Percentiles rank a stretch among this genome's conserved stretches.
Evolutionary conservation across 768 basidiomycete genomes (phyloP).

Genomic region (Lyophyllum semitale): DNA sequence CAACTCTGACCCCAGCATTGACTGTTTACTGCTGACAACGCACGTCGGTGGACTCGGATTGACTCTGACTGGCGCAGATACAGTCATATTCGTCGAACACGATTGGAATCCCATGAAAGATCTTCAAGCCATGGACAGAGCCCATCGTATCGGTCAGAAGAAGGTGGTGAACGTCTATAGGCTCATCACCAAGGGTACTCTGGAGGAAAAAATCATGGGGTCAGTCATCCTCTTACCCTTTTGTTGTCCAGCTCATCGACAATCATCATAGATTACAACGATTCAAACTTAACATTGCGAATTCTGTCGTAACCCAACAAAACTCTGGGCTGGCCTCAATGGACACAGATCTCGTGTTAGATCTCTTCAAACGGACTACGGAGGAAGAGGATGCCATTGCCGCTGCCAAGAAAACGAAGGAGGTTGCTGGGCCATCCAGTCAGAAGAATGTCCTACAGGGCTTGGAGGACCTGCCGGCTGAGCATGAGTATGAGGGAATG

Average conservation of each 20-base stretch:
- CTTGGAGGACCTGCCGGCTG: conserved; percentile 87
- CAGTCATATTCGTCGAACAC: conserved; percentile 98
- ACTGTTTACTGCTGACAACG: conserved; percentile 92
- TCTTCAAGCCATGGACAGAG: conserved; percentile 98
- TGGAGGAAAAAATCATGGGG: conserved; percentile 99
- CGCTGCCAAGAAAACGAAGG: conserved; percentile 55
- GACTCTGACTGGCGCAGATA: conserved; percentile 97
- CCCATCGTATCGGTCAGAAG: conserved; percentile 97
- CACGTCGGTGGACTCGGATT: conserved; percentile 96
- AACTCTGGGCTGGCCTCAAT: conserved; percentile 92
- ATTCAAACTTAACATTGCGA: conserved; percentile 98
- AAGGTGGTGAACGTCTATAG: conserved; percentile 99
- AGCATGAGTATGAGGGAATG: conserved; percentile 89
- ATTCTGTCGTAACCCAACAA: conserved; percentile 95
- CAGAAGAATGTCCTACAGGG: conserved; percentile 89
- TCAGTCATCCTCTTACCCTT: conserved; percentile 37
- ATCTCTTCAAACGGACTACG: conserved; percentile 84
- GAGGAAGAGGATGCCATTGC: conserved; percentile 70
- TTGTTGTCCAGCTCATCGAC: conserved; percentile 4
- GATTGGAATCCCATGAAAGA: conserved; percentile 99
- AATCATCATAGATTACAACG: conserved; percentile 75
- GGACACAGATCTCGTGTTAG: conserved; percentile 96
- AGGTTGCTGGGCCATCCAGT: conserved; percentile 55
- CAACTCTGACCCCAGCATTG: conserved; percentile 96
- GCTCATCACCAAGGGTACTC: conserved; percentile 91